Conservation (phyloP, 2,329 filamentous ascomycete genomes). For the Madurella mycetomatis region DNA sequence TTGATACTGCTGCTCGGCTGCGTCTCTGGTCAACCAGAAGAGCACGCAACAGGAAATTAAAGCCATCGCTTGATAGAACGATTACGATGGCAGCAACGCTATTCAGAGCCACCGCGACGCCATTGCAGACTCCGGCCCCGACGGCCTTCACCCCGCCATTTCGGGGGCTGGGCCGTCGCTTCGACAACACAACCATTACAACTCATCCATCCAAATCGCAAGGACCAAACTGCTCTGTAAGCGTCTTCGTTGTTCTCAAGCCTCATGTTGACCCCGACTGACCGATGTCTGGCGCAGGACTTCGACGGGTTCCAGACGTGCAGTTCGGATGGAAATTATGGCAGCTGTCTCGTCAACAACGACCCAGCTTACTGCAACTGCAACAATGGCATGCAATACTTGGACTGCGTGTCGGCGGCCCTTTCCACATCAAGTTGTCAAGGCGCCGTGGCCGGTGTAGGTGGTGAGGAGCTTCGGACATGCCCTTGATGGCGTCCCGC, state of each 20-base stretch:
- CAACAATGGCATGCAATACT: constrained; percentile 18
- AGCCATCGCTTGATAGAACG: not conserved
- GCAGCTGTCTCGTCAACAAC: constrained; percentile 12
- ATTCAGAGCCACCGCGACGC: not conserved
- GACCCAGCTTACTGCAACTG: constrained; percentile 15
- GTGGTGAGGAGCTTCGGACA: not conserved
- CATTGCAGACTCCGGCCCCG: not conserved
- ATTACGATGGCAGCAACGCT: not conserved
- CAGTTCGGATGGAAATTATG: constrained; percentile 18
- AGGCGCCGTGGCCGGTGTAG: constrained; percentile 5
- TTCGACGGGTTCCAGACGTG: constrained; percentile 21
- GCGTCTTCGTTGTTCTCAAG: not conserved
- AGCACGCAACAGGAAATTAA: not conserved
- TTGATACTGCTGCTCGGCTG: not conserved
- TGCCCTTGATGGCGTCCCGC: not conserved
- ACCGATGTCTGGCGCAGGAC: not conserved
- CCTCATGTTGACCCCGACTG: not conserved
- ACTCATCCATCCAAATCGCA: not conserved
- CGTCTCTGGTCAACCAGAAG: not conserved
- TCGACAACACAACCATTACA: constrained; percentile 3
- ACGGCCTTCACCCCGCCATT: constrained; percentile 1
- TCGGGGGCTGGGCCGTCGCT: constrained; percentile 1
- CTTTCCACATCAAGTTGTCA: constrained; percentile 19
- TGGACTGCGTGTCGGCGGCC: constrained; percentile 19
- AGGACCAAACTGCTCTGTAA: not conserved